phyloP scores from a whole-genome alignment of 2,329 filamentous ascomycete species.

The Corynespora cassiicola region DNA sequence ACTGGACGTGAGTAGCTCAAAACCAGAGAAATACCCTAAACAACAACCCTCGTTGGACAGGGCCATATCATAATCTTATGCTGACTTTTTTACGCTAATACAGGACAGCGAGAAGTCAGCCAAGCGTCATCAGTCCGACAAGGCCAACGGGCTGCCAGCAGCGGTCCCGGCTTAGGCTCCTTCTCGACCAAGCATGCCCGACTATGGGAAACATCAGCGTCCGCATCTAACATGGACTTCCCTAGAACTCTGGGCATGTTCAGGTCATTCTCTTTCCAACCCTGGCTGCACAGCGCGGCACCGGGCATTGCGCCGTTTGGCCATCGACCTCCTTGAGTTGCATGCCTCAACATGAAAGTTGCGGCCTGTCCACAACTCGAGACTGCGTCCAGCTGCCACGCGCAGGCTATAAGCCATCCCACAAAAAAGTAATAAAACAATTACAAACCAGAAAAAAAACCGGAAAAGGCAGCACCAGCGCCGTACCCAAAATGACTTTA shows the following conservation, averaged over 20 bases:
- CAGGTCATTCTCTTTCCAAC: slow-evolving; percentile 32
- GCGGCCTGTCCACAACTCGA: no score
- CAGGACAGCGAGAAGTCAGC: slow-evolving; percentile 41
- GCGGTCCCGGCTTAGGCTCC: slow-evolving; percentile 35
- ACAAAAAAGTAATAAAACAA: slow-evolving; percentile 14
- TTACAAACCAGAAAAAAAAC: slow-evolving; percentile 34
- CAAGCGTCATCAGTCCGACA: slow-evolving; percentile 41
- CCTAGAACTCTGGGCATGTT: slow-evolving; percentile 25
- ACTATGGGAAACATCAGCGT: no score
- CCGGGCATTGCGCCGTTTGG: slow-evolving; percentile 15
- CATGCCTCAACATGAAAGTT: no score
- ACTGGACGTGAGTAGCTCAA: slow-evolving; percentile 52
- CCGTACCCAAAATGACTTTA: slow-evolving; percentile 12
- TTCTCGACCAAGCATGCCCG: slow-evolving; percentile 36
- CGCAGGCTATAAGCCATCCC: no score
- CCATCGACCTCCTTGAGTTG: slow-evolving; percentile 16
- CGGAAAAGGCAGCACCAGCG: slow-evolving; percentile 24
- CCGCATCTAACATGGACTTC: slow-evolving; percentile 9
- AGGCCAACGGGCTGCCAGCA: slow-evolving; percentile 34
- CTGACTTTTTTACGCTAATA: slow-evolving; percentile 45
- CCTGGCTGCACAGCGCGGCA: slow-evolving; percentile 22
- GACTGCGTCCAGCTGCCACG: no score
- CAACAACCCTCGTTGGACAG: slow-evolving; percentile 15
- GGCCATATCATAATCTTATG: slow-evolving; percentile 25
- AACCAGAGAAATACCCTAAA: slow-evolving; percentile 23